phyloP scores from a whole-genome alignment of 164 flowering plant species.

The Pachysandra terminalis region DNA sequence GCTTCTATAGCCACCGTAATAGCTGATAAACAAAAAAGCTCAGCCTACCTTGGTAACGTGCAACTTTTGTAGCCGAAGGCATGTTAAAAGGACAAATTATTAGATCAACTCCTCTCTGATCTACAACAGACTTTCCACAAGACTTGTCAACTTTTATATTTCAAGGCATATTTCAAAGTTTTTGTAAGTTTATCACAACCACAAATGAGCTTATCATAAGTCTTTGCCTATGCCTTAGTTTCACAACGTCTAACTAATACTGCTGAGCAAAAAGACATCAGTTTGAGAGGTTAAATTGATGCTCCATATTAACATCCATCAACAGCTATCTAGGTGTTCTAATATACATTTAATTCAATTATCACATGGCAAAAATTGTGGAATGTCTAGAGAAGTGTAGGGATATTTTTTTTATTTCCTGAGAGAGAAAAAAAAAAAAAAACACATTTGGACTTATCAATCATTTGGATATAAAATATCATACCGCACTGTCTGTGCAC shows the following conservation, averaged over 20 bases:
- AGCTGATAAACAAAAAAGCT: background rate
- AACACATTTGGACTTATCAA: no score
- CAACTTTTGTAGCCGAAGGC: background rate
- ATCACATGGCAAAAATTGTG: no score
- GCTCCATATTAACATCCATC: background rate
- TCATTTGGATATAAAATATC: background rate
- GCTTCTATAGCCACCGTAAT: background rate
- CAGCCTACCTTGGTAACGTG: background rate
- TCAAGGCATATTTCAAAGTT: background rate
- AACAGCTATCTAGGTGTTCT: background rate
- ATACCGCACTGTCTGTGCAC: slow-evolving; percentile 99
- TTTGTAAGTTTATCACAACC: background rate
- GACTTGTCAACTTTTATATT: background rate
- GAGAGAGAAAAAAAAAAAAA: no score
- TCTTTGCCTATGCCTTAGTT: background rate
- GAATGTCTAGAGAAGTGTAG: background rate
- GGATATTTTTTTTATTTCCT: no score
- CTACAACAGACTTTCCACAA: background rate
- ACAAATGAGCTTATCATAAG: background rate
- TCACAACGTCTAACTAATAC: background rate
- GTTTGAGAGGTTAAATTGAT: background rate
- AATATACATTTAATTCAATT: no score
- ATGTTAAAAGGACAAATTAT: background rate
- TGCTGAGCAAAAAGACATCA: background rate
- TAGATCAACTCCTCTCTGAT: background rate